Conservation (phyloP, 78 protist species). For the Dictyostelium purpureum region DNA sequence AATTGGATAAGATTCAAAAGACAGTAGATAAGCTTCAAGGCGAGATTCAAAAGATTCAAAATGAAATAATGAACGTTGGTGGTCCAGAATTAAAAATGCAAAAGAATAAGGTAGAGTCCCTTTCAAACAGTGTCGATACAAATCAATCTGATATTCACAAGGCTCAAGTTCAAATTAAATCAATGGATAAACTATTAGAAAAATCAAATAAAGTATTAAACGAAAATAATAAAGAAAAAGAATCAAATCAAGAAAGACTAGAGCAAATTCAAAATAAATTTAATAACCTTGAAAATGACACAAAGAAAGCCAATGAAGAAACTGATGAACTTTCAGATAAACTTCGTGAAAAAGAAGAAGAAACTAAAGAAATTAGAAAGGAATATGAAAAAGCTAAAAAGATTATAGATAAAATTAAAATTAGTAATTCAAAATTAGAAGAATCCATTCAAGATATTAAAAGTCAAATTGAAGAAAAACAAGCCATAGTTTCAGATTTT, state of each 20-base stretch:
- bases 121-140: conserved; percentile 16
- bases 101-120: conserved; percentile 66
- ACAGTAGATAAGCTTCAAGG: conserved; percentile 7
- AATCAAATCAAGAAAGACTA: not conserved
- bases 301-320: not conserved
- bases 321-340: not conserved
- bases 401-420: conserved; percentile 3
- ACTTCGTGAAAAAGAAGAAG: conserved; percentile 37
- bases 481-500: not conserved
- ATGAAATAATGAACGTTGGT: conserved; percentile 79
- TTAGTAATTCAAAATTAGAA: not conserved
- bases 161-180: conserved; percentile 57
- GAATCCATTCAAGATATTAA: not conserved
- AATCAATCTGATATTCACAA: not conserved
- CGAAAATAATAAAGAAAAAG: not conserved
- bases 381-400: conserved; percentile 30
- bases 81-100: conserved; percentile 71
- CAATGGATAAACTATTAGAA: conserved; percentile 34
- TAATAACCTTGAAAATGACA: conserved; percentile 10
- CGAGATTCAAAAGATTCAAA: conserved; percentile 59
- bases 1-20: not conserved
- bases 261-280: not conserved
- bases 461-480: not conserved
- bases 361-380: conserved; percentile 2
- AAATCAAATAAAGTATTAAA: not conserved